These are phyloP conservation scores for Paecilomyces formosus DNA, from an alignment of 2,329 filamentous ascomycete genomes.

Conservation along the genomic window DNA sequence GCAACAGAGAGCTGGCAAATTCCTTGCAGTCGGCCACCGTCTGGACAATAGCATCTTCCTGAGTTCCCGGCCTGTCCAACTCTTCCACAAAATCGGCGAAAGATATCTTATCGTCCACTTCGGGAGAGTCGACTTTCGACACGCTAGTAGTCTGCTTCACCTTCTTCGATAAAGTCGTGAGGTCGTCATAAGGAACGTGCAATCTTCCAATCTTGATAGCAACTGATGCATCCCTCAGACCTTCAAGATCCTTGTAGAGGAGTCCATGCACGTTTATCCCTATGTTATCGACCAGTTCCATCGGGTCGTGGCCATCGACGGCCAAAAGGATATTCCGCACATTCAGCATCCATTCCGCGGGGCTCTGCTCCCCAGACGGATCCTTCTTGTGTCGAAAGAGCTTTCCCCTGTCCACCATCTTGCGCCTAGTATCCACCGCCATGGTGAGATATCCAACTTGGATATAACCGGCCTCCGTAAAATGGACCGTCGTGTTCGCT, in stretches of 20 bases:
- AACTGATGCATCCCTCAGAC: constrained; percentile 81
- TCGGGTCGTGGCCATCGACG: constrained; percentile 71
- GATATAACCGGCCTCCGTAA: constrained; percentile 74
- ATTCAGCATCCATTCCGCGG: constrained; percentile 91
- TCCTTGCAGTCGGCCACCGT: constrained; percentile 88
- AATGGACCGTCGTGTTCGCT: constrained; percentile 66
- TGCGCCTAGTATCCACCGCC: constrained; percentile 81
- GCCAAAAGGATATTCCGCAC: constrained; percentile 83
- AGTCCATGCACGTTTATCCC: constrained; percentile 88
- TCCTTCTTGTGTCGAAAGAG: constrained; percentile 75
- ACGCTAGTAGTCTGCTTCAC: constrained; percentile 26
- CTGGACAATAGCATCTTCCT: constrained; percentile 63
- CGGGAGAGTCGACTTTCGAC: constrained; percentile 26
- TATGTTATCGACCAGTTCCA: constrained; percentile 81
- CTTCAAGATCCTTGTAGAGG: constrained; percentile 75
- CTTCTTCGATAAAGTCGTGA: constrained; percentile 43
- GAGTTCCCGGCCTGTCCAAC: constrained; percentile 59
- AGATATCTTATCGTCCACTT: constrained; percentile 52
- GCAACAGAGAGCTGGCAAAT: constrained; percentile 79
- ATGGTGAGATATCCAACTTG: constrained; percentile 79
- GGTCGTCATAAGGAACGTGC: constrained; percentile 83
- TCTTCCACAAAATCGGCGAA: constrained; percentile 70
- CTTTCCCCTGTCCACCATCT: constrained; percentile 83
- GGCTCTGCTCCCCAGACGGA: constrained; percentile 55
- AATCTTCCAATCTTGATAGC: constrained; percentile 85